A percentile compares a stretch with the other conserved stretches of the same genome.
Evolutionary conservation across 2,329 filamentous ascomycete species (phyloP).

Genomic region (Monilinia laxa): DNA sequence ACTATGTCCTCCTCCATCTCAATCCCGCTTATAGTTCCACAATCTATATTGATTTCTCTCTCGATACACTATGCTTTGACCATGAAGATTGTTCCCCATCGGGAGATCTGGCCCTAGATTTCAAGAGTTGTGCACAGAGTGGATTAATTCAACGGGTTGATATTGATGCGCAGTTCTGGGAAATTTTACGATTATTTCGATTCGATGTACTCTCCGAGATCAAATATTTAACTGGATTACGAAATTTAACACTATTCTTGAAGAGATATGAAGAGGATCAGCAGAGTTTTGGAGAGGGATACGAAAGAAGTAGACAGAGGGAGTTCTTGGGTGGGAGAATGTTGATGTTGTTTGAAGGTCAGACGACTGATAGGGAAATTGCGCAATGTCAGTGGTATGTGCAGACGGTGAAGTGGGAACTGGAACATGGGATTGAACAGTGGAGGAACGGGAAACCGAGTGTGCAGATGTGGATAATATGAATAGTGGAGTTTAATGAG

Average conservation of each 20-base stretch:
- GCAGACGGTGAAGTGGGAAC: conserved; percentile 21
- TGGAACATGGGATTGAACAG: conserved; percentile 18
- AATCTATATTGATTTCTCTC: conserved; percentile 26
- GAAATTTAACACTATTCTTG: conserved; percentile 23
- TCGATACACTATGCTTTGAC: conserved; percentile 27
- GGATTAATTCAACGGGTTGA: conserved; percentile 24
- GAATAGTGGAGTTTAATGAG: not conserved
- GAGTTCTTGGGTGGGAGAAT: conserved; percentile 9
- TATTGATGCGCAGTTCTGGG: conserved; percentile 26
- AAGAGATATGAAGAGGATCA: conserved; percentile 6
- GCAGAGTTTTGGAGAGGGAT: conserved; percentile 3
- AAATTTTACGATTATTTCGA: conserved; percentile 25
- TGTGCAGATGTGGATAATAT: conserved; percentile 26
- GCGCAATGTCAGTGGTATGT: conserved; percentile 24
- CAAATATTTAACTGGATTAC: conserved; percentile 17
- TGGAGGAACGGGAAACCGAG: conserved; percentile 14
- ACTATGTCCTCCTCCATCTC: conserved; percentile 20
- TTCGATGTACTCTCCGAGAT: conserved; percentile 24
- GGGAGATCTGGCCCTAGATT: conserved; percentile 24
- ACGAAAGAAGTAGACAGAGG: not conserved
- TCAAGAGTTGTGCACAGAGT: conserved; percentile 11
- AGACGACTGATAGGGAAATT: conserved; percentile 18
- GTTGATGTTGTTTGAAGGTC: conserved; percentile 11
- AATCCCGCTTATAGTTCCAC: conserved; percentile 23
- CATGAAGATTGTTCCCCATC: conserved; percentile 25